Evolutionary conservation across 345 rosid species (phyloP), one percentile per base, ranked within the genome.

Genomic region (Camelina hispida): DNA sequence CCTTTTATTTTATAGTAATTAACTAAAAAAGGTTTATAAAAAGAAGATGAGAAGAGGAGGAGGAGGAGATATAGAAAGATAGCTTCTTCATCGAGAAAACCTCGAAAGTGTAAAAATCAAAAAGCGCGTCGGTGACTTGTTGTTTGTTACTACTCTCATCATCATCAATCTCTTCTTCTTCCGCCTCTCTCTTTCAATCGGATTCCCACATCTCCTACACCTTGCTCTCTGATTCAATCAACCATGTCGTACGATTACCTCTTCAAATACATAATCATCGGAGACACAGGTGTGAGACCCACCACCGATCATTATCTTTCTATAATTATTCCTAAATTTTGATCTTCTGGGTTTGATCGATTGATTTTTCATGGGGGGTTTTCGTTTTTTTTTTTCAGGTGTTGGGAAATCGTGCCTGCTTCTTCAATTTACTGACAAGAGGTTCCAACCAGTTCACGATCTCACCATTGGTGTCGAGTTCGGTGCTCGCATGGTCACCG

Each of bases 211-310:
- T 63, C 34, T 69, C 57, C 57, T 34, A 54, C 30, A 61, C 57
- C 35, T 23, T 4, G 4, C 3, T 1, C 37, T 15, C 61, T 1
- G 58, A 48, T 64, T 64, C 72, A 40, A 40, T 50, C 68, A 66
- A 56, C 66, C 68, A 88, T 88, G 93, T 88, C 93, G 9, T 88
- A 87, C 82, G 87, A 89, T 34, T 88, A 88, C 50, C 91, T 88
- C 55, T 88, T 88, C 85, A 88, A 88, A 84, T 88, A 87, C 88
- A 88, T 88, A 65, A 84, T 85, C 83, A 88, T 88, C 68, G 93
- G 91, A 42, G 93, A 88, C 59, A 88, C 93, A 34, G 88, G 25
- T 23, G 93, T 86, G 59, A 30, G 55, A 67, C 42, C 25, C 25
- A 23, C 14, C 74, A 63, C 50, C 60, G 52, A 63, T 70, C 14